Evolutionary conservation across 1,284 basidiomycete genomes (phyloP).

Genomic region (Blastosporella zonata): DNA sequence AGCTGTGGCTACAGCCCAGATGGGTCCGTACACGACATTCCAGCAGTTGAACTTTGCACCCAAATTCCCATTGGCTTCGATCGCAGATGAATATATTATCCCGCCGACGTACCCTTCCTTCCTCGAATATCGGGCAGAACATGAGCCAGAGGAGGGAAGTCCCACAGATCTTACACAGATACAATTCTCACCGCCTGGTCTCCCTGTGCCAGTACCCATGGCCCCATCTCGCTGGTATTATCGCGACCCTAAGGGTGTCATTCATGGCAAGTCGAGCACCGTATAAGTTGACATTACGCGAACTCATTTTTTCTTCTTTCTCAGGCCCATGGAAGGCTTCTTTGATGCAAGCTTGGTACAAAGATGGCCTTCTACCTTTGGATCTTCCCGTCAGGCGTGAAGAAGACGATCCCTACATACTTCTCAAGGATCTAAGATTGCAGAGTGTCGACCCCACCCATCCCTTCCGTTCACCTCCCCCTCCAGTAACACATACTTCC

Average conservation of each 20-base stretch:
- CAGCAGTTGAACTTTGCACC: conserved; percentile 83
- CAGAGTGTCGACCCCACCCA: conserved; percentile 75
- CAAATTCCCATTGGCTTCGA: conserved; percentile 78
- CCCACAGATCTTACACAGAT: conserved; percentile 51
- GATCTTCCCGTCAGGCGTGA: conserved; percentile 77
- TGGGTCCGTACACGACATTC: conserved; percentile 84
- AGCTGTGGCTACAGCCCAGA: conserved; percentile 61
- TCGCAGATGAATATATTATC: conserved; percentile 85
- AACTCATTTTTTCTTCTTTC: conserved; percentile 4
- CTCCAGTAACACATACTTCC: conserved; percentile 32
- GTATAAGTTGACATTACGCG: neutral
- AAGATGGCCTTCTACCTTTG: conserved; percentile 73
- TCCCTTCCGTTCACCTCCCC: conserved; percentile 59
- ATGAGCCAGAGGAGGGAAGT: conserved; percentile 53
- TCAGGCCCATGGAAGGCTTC: conserved; percentile 79
- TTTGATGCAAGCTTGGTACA: conserved; percentile 85
- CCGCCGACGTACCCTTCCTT: conserved; percentile 82
- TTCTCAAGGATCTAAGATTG: conserved; percentile 68
- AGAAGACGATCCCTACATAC: conserved; percentile 62
- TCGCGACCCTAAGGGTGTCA: conserved; percentile 70
- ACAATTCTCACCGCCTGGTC: conserved; percentile 74
- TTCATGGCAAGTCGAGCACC: conserved; percentile 57
- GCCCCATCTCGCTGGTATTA: conserved; percentile 77
- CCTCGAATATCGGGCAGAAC: conserved; percentile 59
- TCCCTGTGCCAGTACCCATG: conserved; percentile 63